Conservation (phyloP, 2,329 filamentous ascomycete species). For the Colletotrichum phormii region DNA sequence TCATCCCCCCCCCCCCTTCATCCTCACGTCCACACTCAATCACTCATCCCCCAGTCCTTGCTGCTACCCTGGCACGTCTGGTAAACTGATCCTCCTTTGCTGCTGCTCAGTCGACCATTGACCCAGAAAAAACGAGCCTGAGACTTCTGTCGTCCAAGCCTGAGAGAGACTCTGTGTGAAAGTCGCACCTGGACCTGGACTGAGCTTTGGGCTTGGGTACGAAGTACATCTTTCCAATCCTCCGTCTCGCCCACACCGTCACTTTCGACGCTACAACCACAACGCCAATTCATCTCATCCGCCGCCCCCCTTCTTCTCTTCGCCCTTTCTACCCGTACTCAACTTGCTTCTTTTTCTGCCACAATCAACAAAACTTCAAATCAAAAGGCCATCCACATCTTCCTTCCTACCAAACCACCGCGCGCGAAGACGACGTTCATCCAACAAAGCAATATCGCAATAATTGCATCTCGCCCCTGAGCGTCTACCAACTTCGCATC, state of each 20-base stretch:
- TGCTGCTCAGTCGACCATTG: slow-evolving; percentile 7
- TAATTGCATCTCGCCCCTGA: slow-evolving; percentile 1
- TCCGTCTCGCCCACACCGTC: slow-evolving; percentile 7
- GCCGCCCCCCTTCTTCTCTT: neutral
- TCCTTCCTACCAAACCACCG: slow-evolving; percentile 2
- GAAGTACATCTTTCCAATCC: too few relatives aligned
- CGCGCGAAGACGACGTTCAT: neutral
- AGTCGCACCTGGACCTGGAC: neutral
- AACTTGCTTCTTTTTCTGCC: slow-evolving; percentile 27
- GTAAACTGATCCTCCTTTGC: neutral
- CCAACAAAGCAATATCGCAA: neutral
- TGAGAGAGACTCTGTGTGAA: neutral
- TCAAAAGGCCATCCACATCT: slow-evolving; percentile 5
- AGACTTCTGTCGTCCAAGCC: slow-evolving; percentile 25
- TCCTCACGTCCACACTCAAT: too few relatives aligned
- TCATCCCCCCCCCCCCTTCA: neutral
- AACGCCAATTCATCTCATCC: slow-evolving; percentile 28
- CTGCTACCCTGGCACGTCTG: neutral
- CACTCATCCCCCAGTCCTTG: neutral
- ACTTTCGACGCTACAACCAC: slow-evolving; percentile 14
- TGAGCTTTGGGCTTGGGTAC: too few relatives aligned
- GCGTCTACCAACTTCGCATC: slow-evolving; percentile 5
- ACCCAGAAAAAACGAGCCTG: slow-evolving; percentile 16
- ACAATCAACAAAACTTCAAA: slow-evolving; percentile 8
- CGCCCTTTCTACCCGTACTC: slow-evolving; percentile 35